Conservation (phyloP, 495 filamentous ascomycete species). For the Letharia columbiana region DNA sequence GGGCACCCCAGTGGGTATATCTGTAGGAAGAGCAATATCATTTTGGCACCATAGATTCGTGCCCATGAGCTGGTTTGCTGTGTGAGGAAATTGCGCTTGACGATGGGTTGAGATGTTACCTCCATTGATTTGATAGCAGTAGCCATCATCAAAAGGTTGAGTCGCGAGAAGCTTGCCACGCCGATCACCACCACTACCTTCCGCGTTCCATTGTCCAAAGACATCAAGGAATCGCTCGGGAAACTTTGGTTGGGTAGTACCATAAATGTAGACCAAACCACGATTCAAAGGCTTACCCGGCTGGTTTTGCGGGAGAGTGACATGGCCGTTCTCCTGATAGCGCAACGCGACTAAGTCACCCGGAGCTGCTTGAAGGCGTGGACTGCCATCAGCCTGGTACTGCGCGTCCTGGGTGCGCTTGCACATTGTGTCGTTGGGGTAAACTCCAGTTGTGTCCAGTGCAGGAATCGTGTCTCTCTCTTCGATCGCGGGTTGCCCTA, state of each 20-base stretch:
- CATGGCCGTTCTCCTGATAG: constrained; percentile 85
- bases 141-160: constrained; percentile 73
- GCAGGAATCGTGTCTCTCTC: constrained; percentile 26
- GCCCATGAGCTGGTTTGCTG: constrained; percentile 37
- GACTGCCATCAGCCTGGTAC: constrained; percentile 46
- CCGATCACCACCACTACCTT: constrained; percentile 67
- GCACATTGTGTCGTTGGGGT: constrained; percentile 44
- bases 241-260: constrained; percentile 55
- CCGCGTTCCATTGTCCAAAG: constrained; percentile 61
- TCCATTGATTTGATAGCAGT: constrained; percentile 64
- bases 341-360: constrained; percentile 63
- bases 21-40: constrained; percentile 58
- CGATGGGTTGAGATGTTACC: constrained; percentile 46
- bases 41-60: constrained; percentile 65
- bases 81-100: constrained; percentile 41
- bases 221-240: constrained; percentile 60
- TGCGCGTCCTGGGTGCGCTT: constrained; percentile 43
- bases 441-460: constrained; percentile 31
- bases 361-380: constrained; percentile 55
- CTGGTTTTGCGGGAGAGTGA: constrained; percentile 54
- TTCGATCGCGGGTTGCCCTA: constrained; percentile 24
- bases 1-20: constrained; percentile 42
- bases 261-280: constrained; percentile 75
- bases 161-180: constrained; percentile 64
- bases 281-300: constrained; percentile 55